phyloP scores from a whole-genome alignment of 176 grass and related monocot genomes.

The Melocanna baccifera region DNA sequence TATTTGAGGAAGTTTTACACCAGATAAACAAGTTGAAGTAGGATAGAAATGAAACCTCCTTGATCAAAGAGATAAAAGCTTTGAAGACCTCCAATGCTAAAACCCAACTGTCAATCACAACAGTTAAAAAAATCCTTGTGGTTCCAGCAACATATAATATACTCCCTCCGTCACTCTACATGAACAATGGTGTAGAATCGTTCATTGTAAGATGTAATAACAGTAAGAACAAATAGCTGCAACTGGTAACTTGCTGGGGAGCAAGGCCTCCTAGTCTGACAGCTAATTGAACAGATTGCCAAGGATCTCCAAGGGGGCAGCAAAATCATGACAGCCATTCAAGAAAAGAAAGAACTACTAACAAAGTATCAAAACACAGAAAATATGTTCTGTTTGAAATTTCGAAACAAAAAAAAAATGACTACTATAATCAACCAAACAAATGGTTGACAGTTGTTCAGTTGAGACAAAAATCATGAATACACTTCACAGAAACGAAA shows the following conservation, averaged over 20 bases:
- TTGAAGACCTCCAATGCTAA: no score
- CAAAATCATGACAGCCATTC: background rate
- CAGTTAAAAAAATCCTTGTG: background rate
- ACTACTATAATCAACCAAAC: background rate
- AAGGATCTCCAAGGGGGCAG: background rate
- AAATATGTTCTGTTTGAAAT: background rate
- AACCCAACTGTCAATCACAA: background rate
- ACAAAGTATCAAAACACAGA: background rate
- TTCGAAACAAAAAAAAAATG: background rate
- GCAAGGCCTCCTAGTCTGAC: background rate
- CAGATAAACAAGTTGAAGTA: no score
- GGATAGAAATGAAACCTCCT: no score
- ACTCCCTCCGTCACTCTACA: background rate
- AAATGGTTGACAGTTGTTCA: background rate
- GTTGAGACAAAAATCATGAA: background rate
- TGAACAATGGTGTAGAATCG: background rate
- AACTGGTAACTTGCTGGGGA: constrained; percentile 14
- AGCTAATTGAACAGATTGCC: background rate
- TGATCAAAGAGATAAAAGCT: no score
- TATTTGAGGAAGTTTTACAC: no score
- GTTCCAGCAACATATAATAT: background rate
- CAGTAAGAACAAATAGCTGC: background rate
- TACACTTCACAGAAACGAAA: background rate
- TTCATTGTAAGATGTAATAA: constrained; percentile 9
- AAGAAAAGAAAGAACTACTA: background rate